These are phyloP conservation scores for Penicillium sclerotigenum DNA, from an alignment of 2,329 filamentous ascomycete genomes.

Conservation along the genomic window DNA sequence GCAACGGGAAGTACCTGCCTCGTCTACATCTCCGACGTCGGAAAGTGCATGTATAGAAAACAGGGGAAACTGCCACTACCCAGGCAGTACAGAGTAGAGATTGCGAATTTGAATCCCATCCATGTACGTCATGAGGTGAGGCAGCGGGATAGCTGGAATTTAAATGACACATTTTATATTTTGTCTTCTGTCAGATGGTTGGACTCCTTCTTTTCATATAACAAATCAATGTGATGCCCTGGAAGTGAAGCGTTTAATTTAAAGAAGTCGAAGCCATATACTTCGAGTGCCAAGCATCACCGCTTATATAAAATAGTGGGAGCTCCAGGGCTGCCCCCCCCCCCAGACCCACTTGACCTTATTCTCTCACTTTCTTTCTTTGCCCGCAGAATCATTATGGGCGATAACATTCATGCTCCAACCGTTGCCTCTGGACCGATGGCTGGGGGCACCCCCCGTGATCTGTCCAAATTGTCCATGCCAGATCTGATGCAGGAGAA, in stretches of 20 bases:
- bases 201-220: background rate
- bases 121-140: slow-evolving; percentile 23
- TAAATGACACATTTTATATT: background rate
- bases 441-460: slow-evolving; percentile 57
- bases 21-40: background rate
- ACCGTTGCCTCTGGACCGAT: slow-evolving; percentile 75
- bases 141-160: slow-evolving; percentile 17
- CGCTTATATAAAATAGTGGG: slow-evolving; percentile 18
- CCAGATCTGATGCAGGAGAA: slow-evolving; percentile 80
- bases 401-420: slow-evolving; percentile 60
- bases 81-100: slow-evolving; percentile 4
- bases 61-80: background rate
- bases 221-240: background rate
- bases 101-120: slow-evolving; percentile 23
- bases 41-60: background rate
- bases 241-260: background rate
- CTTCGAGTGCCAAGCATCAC: slow-evolving; percentile 12
- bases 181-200: accelerated
- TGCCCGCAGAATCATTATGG: slow-evolving; percentile 59
- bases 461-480: slow-evolving; percentile 66
- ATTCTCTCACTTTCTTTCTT: slow-evolving; percentile 14
- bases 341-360: slow-evolving; percentile 18
- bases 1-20: background rate
- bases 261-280: background rate
- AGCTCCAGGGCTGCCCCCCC: background rate